phyloP scores from a whole-genome alignment of 495 filamentous ascomycete species.

The Lasiosphaeria hispida region DNA sequence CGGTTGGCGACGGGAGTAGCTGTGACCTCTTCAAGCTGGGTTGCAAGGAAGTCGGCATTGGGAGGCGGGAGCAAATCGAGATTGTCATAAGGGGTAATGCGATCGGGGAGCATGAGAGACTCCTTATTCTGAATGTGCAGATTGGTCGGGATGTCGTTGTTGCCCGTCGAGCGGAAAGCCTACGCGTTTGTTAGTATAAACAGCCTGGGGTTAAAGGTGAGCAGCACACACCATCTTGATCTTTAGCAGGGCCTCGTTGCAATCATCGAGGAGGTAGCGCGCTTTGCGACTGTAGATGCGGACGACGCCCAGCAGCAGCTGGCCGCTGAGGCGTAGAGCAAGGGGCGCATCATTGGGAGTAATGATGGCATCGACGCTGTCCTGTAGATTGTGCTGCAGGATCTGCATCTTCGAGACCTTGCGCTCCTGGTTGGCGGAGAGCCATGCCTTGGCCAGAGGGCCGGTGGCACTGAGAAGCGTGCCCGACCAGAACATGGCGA shows the following conservation, averaged over 20 bases:
- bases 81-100: constrained; percentile 84
- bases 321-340: constrained; percentile 89
- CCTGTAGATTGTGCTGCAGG: constrained; percentile 85
- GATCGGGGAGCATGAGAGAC: constrained; percentile 78
- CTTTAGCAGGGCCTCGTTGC: constrained; percentile 93
- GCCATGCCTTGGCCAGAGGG: constrained; percentile 95
- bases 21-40: constrained; percentile 58
- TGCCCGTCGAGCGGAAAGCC: constrained; percentile 76
- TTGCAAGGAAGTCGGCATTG: constrained; percentile 70
- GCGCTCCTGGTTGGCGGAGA: constrained; percentile 95
- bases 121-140: constrained; percentile 60
- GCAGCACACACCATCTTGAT: constrained; percentile 82
- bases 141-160: constrained; percentile 74
- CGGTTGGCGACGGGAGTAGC: constrained; percentile 47
- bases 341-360: constrained; percentile 91
- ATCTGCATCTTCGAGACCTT: constrained; percentile 96
- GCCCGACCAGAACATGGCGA: constrained; percentile 96
- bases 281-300: constrained; percentile 97
- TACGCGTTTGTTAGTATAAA: constrained; percentile 40
- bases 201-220: background rate
- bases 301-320: constrained; percentile 91
- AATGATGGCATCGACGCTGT: constrained; percentile 91
- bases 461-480: constrained; percentile 94
- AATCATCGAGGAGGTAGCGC: constrained; percentile 92
- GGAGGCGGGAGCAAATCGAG: constrained; percentile 64